Evolutionary conservation across 2,329 filamentous ascomycete genomes (phyloP).

Genomic region (Orbilia javanica): DNA sequence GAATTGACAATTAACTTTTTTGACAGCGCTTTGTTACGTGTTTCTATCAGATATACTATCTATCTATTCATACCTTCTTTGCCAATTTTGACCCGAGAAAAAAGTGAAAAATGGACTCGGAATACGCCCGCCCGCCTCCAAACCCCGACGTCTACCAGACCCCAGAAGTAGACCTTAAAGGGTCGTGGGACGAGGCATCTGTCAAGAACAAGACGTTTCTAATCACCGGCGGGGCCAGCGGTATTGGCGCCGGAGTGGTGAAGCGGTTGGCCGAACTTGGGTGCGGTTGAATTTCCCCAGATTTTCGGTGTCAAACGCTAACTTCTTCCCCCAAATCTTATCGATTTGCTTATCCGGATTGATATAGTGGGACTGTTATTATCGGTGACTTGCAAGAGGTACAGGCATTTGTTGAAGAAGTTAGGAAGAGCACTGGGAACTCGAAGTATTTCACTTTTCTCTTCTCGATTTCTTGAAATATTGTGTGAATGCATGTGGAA

Average conservation of each 20-base stretch:
- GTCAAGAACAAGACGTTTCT: slow-evolving; percentile 72
- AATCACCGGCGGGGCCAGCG: slow-evolving; percentile 75
- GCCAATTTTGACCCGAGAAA: neutral
- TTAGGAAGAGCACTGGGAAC: slow-evolving; percentile 67
- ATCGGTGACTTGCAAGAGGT: slow-evolving; percentile 75
- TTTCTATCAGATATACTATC: neutral
- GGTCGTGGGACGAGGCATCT: slow-evolving; percentile 67
- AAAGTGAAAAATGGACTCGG: slow-evolving; percentile 43
- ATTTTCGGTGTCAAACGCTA: slow-evolving; percentile 4
- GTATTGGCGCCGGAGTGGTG: slow-evolving; percentile 72
- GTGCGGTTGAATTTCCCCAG: slow-evolving; percentile 36
- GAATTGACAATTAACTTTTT: neutral
- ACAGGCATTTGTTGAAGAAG: slow-evolving; percentile 70
- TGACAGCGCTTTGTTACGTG: neutral
- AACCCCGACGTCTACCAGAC: slow-evolving; percentile 64
- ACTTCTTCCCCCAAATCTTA: neutral
- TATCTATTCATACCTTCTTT: neutral
- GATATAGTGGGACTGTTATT: slow-evolving; percentile 70
- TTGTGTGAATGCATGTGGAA: neutral
- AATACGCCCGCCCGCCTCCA: slow-evolving; percentile 46
- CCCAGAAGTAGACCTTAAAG: slow-evolving; percentile 67
- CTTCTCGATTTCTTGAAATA: neutral
- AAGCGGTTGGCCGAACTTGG: slow-evolving; percentile 71
- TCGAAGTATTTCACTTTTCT: slow-evolving; percentile 62
- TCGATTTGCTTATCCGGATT: neutral